Base-by-base conservation (phyloP, 176 grass and related monocot genomes). In the Aegilops speltoides region DNA sequence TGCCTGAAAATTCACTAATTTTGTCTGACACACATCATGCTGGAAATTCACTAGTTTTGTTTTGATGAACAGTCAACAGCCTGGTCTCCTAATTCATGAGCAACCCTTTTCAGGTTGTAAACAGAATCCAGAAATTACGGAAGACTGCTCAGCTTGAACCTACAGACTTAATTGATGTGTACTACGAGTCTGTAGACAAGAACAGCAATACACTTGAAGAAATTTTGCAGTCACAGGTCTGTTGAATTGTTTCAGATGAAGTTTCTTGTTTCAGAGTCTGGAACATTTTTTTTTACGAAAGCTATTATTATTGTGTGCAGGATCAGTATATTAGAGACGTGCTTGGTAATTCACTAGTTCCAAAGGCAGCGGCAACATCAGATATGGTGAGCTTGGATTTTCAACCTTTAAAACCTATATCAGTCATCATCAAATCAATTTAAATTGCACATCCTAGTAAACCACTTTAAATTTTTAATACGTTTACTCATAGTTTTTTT, bases 91-190 rank as follows among this genome's bases (percentile, higher is more conserved):
- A 36, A 73, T 86, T 57, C 71, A 62, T 37, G 60, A 83, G 20
- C 77, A 57, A 48, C 28, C 74, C 36, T 79, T 76, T 86, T 15
- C 85, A 99, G 97, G 94, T 99, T 93, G 94, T 99, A 45, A 99
- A 99, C 76, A 94, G 92, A 84, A 90, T 99, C 82, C 97, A 99
- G 86, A 99, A 96, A 69, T 86, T 99, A 50, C 86, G 97, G 11
- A 99, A 99, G 88, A 94, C 91, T 85, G 85, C 97, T 83, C 94
- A 93, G 50, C 87, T 99, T 57, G 94, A 94, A 73, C 94, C 94
- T 25, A 93, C 97, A 60, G 97, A 99, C 84, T 74, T 91, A 83
- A 91, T 99, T 79, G 97, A 97, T 68, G 90, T 99, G 54, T 99
- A 93, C 64, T 96, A 96, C 73, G 91, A 94, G 82, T 71, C 94